Conservation (phyloP, 2,329 filamentous ascomycete species). For the Cercospora brassicicola region DNA sequence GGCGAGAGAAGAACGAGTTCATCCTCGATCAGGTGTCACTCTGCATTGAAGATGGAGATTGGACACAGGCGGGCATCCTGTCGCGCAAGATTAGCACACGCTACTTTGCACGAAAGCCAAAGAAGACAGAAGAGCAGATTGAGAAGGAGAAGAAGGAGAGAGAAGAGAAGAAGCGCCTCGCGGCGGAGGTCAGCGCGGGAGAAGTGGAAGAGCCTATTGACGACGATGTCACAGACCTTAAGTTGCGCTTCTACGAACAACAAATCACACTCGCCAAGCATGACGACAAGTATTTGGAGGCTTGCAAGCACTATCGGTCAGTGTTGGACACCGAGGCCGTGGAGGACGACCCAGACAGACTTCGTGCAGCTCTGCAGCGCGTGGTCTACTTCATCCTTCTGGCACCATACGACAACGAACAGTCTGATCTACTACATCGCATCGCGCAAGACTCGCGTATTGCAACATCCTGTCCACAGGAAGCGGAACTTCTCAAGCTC, state of each 20-base stretch:
- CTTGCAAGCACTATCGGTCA: conserved; percentile 96
- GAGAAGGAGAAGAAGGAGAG: conserved; percentile 87
- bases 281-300: conserved; percentile 94
- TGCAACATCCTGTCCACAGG: conserved; percentile 54
- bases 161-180: conserved; percentile 78
- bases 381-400: conserved; percentile 98
- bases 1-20: conserved; percentile 97
- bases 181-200: conserved; percentile 50
- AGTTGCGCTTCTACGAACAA: conserved; percentile 94
- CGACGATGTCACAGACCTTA: conserved; percentile 93
- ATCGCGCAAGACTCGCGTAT: conserved; percentile 84
- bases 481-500: conserved; percentile 83
- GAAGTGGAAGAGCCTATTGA: conserved; percentile 75
- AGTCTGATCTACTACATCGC: conserved; percentile 93
- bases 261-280: conserved; percentile 95
- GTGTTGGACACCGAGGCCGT: conserved; percentile 95
- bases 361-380: conserved; percentile 82
- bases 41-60: conserved; percentile 93
- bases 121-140: conserved; percentile 84
- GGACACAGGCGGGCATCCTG: conserved; percentile 91
- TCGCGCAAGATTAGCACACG: conserved; percentile 95
- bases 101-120: conserved; percentile 85
- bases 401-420: conserved; percentile 95
- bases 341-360: conserved; percentile 81
- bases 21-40: conserved; percentile 92